Evolutionary conservation across 2,329 filamentous ascomycete genomes (phyloP).

Genomic region (Juglanconis sp.): DNA sequence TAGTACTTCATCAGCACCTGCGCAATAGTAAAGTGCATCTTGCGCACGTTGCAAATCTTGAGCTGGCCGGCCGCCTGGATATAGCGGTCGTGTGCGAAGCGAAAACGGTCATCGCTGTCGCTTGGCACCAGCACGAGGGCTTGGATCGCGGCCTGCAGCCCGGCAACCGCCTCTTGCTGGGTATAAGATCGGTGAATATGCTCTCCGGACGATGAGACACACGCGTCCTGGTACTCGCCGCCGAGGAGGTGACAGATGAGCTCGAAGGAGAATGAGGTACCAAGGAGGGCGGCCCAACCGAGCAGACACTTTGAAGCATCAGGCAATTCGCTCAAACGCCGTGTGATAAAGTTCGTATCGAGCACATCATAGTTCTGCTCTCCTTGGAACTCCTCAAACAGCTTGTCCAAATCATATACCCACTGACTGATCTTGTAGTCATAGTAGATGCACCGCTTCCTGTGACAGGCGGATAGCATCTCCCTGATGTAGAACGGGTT

Average conservation of each 20-base stretch:
- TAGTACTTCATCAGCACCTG: conserved; percentile 75
- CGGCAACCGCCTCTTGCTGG: conserved; percentile 67
- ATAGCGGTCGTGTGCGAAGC: conserved; percentile 86
- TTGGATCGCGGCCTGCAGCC: conserved; percentile 78
- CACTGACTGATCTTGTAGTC: conserved; percentile 80
- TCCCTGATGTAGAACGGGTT: conserved; percentile 91
- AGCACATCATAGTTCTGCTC: conserved; percentile 76
- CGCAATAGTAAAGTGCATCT: conserved; percentile 90
- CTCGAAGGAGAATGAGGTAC: conserved; percentile 79
- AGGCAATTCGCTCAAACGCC: conserved; percentile 73
- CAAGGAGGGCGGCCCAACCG: conserved; percentile 81
- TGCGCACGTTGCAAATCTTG: conserved; percentile 64
- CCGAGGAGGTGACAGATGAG: conserved; percentile 74
- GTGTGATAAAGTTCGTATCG: conserved; percentile 78
- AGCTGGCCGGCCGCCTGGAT: conserved; percentile 70
- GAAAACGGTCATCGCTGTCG: conserved; percentile 81
- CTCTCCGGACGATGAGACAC: conserved; percentile 24
- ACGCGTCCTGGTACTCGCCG: conserved; percentile 63
- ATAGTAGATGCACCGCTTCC: conserved; percentile 82
- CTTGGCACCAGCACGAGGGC: conserved; percentile 78
- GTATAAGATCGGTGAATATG: conserved; percentile 49
- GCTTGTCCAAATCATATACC: conserved; percentile 79
- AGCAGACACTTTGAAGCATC: conserved; percentile 72
- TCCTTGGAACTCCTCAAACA: conserved; percentile 81
- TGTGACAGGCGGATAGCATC: conserved; percentile 83